These are phyloP conservation scores for Laguncularia racemosa DNA, from an alignment of 345 rosid species.

Conservation along the genomic window DNA sequence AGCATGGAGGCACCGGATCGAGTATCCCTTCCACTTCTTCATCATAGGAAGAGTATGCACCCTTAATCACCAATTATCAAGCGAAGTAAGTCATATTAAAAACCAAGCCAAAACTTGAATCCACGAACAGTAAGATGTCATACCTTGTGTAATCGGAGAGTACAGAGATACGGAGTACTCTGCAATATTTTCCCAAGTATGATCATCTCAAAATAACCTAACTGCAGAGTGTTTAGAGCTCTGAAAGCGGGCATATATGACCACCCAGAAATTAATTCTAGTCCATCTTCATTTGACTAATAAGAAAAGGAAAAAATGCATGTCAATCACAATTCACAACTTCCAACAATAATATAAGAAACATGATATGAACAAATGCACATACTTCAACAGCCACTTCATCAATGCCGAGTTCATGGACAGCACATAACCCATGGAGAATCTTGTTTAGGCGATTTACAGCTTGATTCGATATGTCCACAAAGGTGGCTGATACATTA, in stretches of 20 bases:
- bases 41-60: no score
- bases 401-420: neutral
- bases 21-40: no score
- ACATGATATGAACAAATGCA: neutral
- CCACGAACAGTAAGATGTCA: no score
- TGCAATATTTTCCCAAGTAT: neutral
- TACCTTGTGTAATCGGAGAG: neutral
- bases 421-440: neutral
- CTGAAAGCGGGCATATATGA: neutral
- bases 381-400: neutral
- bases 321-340: neutral
- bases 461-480: neutral
- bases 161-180: neutral
- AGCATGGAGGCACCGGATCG: no score
- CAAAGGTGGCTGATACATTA: neutral
- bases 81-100: no score
- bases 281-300: neutral
- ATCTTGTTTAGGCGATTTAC: neutral
- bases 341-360: neutral
- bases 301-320: neutral
- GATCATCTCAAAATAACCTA: neutral
- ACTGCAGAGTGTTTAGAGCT: neutral
- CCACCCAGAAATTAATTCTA: neutral
- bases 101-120: no score
- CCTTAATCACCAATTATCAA: no score